phyloP scores from a whole-genome alignment of 2,329 filamentous ascomycete species.

The Colletotrichum sp. region DNA sequence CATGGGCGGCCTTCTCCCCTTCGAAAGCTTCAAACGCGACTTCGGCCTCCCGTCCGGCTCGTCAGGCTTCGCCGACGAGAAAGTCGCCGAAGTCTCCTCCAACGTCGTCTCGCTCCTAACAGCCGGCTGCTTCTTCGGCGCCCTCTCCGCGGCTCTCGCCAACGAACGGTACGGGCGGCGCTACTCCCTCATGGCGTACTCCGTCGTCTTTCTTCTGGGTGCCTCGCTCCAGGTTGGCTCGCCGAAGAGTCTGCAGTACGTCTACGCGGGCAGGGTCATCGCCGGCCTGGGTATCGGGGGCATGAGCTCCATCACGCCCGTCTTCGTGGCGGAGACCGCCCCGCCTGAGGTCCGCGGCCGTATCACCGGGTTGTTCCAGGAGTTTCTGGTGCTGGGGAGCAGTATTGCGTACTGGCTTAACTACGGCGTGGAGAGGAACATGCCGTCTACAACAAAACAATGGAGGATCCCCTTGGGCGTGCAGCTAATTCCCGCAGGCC shows the following conservation, averaged over 20 bases:
- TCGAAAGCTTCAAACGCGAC: constrained; percentile 40
- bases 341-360: constrained; percentile 18
- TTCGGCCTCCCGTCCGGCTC: constrained; percentile 26
- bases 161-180: not conserved
- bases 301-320: not conserved
- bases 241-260: not conserved
- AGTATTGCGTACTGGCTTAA: not conserved
- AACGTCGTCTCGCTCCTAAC: not conserved
- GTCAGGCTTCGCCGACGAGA: not conserved
- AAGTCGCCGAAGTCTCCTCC: not conserved
- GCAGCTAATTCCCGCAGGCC: not conserved
- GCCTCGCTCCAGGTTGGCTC: not conserved
- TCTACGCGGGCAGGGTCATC: not conserved
- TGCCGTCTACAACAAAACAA: not conserved
- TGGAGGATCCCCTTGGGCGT: not conserved
- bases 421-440: not conserved
- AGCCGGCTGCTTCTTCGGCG: not conserved
- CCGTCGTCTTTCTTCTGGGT: not conserved
- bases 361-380: not conserved
- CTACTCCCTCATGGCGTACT: not conserved
- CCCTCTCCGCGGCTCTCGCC: not conserved
- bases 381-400: not conserved
- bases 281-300: not conserved
- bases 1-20: constrained; percentile 43
- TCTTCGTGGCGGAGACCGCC: not conserved